Base-by-base conservation (phyloP, 2,329 filamentous ascomycete species). In the Geosmithia flava region DNA sequence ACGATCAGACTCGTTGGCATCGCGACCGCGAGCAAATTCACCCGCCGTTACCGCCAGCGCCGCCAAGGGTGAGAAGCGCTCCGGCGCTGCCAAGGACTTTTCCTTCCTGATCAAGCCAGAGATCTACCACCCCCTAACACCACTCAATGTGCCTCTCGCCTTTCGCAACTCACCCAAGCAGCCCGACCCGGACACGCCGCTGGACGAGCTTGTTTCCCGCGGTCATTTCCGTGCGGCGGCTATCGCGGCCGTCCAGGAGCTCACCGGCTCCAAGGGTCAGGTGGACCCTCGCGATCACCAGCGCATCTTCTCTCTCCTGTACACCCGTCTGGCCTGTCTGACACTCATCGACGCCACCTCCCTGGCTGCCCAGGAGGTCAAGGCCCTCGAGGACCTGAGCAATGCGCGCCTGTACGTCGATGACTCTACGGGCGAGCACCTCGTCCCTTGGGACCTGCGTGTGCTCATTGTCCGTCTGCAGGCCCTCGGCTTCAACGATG, bases 371-470 rank as follows among this genome's bases (percentile, higher is more conserved):
- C 83, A 83, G 56, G 80, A 83, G 58, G 78, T 77, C 29, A 80
- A 81, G 56, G 75, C 75, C 2, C 67, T 83, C 2, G 77, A 81
- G 56, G 80, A 83, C 56, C 65, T 83, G 1, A 79, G 76, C 57
- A 72, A 72, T 20, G 66, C 65, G 8, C 66, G 66, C 48, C 75
- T 69, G 52, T 87, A 81, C 61, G 64, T 71, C 7, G 76, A 77
- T 55, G 70, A 72, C n/a, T 57, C 62, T 20, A 73, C 67, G 0
- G 75, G 69, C 19, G 65, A 67, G 48, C 83, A 85, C 59, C 73
- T 95, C 1, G 85, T 91, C 0, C 91, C 91, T 0, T 98, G 93
- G 90, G 77, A 84, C 42, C 73, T 98, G 47, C 80, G 93, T 7
- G 76, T 96, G 2, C 73, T 97, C 16, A 82, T 84, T 7, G 85